A percentile compares a stretch with the other conserved stretches of the same genome.
Evolutionary conservation across 805 yeast species (phyloP).

Genomic region (Candida boidinii): DNA sequence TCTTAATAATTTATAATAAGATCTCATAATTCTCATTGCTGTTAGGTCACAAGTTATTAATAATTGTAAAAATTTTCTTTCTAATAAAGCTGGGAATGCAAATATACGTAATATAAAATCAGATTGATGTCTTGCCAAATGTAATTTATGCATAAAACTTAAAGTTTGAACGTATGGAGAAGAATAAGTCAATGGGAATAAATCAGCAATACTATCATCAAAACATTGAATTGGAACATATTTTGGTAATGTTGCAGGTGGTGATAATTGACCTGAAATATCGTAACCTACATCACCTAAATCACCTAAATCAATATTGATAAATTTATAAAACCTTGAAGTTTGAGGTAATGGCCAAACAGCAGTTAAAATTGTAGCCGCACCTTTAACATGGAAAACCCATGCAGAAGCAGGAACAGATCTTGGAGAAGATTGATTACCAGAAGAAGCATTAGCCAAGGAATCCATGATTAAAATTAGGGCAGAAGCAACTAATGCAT

Average conservation of each 20-base stretch:
- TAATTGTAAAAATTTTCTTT: constrained; percentile 66
- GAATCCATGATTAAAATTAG: constrained; percentile 87
- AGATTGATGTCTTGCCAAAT: constrained; percentile 71
- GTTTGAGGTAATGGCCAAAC: constrained; percentile 85
- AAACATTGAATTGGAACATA: constrained; percentile 67
- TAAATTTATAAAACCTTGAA: constrained; percentile 58
- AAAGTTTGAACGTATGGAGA: constrained; percentile 86
- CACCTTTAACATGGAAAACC: constrained; percentile 96
- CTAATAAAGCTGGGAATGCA: constrained; percentile 89
- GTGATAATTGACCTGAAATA: constrained; percentile 25
- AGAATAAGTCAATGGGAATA: constrained; percentile 75
- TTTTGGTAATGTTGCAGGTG: constrained; percentile 24
- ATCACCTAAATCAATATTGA: constrained; percentile 86
- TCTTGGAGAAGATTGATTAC: constrained; percentile 37
- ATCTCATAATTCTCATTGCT: constrained; percentile 87
- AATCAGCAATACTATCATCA: constrained; percentile 74
- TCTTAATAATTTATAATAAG: constrained; percentile 74
- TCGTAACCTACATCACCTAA: constrained; percentile 59
- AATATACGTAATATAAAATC: constrained; percentile 83
- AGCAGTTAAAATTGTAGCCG: constrained; percentile 90
- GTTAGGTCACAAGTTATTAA: constrained; percentile 78
- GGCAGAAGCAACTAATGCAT: constrained; percentile 90
- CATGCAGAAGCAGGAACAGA: constrained; percentile 90
- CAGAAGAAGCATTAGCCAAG: constrained; percentile 78
- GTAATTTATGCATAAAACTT: constrained; percentile 77